These are phyloP conservation scores for Corylus heterophylla DNA, from an alignment of 306 rosid species.

Conservation along the genomic window DNA sequence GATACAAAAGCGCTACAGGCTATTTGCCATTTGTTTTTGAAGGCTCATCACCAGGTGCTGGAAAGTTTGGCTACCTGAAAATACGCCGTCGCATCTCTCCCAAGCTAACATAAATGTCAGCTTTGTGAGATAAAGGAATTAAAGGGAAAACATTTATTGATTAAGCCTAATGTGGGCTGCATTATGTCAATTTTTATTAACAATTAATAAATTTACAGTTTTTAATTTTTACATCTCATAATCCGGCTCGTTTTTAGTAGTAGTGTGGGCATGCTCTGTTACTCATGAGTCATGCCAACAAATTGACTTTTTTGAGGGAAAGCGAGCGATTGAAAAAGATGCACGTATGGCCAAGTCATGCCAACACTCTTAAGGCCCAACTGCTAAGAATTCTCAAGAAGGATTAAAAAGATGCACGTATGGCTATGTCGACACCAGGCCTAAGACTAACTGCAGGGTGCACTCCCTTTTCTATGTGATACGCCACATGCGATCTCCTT, in stretches of 20 bases:
- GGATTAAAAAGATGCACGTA: no score
- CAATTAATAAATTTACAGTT: background rate
- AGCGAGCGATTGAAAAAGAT: no score
- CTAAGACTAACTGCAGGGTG: no score
- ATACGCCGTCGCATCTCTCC: slow-evolving; percentile 45
- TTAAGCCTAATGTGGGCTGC: background rate
- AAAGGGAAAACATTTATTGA: background rate
- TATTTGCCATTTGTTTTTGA: slow-evolving; percentile 76
- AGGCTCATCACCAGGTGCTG: slow-evolving; percentile 95
- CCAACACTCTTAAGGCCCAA: no score
- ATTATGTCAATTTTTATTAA: background rate
- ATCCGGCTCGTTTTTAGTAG: background rate
- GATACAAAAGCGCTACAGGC: slow-evolving; percentile 83
- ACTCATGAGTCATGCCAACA: no score
- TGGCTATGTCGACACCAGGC: no score
- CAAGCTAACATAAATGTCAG: slow-evolving; percentile 3
- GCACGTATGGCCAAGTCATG: no score
- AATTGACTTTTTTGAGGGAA: no score
- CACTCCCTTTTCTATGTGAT: no score
- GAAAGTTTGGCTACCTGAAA: slow-evolving; percentile 76
- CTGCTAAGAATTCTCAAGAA: no score
- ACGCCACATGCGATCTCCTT: no score
- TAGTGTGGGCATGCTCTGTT: no score
- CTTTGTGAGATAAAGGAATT: background rate
- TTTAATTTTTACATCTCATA: background rate